These are phyloP conservation scores for Mucor saturninus DNA, from an alignment of 371 early-diverging fungal species.

Conservation along the genomic window DNA sequence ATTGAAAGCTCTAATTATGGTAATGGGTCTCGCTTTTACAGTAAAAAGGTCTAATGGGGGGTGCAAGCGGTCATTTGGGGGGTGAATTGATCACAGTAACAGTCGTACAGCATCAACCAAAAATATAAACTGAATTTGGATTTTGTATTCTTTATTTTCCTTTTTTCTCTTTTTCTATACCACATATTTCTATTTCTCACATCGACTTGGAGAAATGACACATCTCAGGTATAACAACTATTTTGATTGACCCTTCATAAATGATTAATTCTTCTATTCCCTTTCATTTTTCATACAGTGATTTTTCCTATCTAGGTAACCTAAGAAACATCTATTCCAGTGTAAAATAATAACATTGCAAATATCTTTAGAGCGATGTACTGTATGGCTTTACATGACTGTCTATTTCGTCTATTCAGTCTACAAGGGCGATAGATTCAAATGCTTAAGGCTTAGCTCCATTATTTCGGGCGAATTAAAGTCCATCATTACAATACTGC, in stretches of 20 bases:
- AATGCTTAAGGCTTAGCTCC: slow-evolving; percentile 30
- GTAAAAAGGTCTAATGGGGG: neutral
- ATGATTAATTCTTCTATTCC: neutral
- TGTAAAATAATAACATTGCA: neutral
- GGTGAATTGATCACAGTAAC: neutral
- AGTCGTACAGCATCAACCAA: slow-evolving; percentile 17
- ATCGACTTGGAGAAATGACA: slow-evolving; percentile 26
- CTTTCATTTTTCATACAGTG: slow-evolving; percentile 23
- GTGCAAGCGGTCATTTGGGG: neutral
- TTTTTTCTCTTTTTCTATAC: neutral
- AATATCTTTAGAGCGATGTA: slow-evolving; percentile 29
- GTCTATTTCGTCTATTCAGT: slow-evolving; percentile 28
- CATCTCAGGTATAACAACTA: slow-evolving; percentile 39
- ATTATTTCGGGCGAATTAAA: slow-evolving; percentile 45
- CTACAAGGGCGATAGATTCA: slow-evolving; percentile 33
- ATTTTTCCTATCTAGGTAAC: slow-evolving; percentile 50
- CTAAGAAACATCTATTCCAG: neutral
- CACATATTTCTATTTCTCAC: slow-evolving; percentile 5
- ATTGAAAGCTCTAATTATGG: slow-evolving; percentile 14
- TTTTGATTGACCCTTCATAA: neutral
- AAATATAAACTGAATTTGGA: neutral
- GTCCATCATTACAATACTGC: slow-evolving; percentile 40
- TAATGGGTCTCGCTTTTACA: neutral
- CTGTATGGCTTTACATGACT: slow-evolving; percentile 29
- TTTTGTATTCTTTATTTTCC: neutral